Base-by-base conservation (phyloP, 2,329 filamentous ascomycete genomes). In the Colletotrichum falcatum region DNA sequence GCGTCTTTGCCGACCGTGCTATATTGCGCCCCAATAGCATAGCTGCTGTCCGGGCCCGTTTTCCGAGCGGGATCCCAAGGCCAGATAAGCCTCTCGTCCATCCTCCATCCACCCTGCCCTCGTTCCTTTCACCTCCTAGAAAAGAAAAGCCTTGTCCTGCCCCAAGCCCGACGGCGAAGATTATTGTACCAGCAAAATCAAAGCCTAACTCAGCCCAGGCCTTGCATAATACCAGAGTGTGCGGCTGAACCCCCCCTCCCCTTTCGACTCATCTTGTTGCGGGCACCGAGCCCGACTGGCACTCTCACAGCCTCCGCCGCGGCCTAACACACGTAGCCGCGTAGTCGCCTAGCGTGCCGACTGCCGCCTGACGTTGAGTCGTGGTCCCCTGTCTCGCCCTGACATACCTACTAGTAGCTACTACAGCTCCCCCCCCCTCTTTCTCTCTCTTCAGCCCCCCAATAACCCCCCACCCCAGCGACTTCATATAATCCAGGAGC, bases 351-450 rank as follows among this genome's bases (percentile, higher is more conserved):
- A 66, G 63, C 63, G 66, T 70, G 56, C 66, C 66, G 66, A 56
- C 63, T 66, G 66, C 63, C 66, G 66, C 67, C 64, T 67, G 67
- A 67, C 64, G 56, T 67, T 62, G 37, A 56, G 51, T 67, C 67
- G 44, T 49, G 60, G 60, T 61, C 60, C 60, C 59, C 60, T 60
- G 39, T 44, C 26, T 28, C 64, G 37, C 51, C 55, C 33, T 30
- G 58, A 59, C 63, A 54, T 51, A 39, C 60, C 63, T 46, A 56
- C 18, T 28, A 53, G 35, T 37, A 37, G 64, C 33, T 67, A 35
- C 67, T 67, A 37, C 64, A 58, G 67, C 58, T 67, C 58, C 64
- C 58, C 44, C 5, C 42, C 44, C 44, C 16, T 9, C 20, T 9
- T n/a, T 1, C 20, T n/a, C 44, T 23, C 20, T 12, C 44, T 23